Base-by-base conservation (phyloP, 2,329 filamentous ascomycete species). In the Macrophomina phaseolina region DNA sequence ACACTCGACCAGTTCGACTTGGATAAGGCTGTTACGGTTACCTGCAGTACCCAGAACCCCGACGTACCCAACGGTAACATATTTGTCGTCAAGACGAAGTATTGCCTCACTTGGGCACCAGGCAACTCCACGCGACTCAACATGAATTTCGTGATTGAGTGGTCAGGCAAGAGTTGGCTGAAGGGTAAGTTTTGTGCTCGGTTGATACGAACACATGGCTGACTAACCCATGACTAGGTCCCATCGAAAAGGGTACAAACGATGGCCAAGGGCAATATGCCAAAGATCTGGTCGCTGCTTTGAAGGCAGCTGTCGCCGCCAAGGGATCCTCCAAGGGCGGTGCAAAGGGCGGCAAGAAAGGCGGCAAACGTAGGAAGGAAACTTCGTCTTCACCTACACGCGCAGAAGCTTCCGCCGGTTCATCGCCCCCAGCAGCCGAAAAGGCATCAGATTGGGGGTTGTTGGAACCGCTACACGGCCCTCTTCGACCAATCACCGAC, bases 91-190 rank as follows among this genome's bases (percentile, higher is more conserved):
- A 98, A 97, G 80, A 99, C 95, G 3, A 92, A 91, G 72, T 99
- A 98, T 75, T 97, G 96, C 74, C 84, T 99, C 28, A 92, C 92
- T 62, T 99, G 95, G 95, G 93, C 90, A 4, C 89, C 95, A 61
- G 90, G 89, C 69, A 97, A 97, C 73, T 83, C 88, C 46, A 99
- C 96, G 1, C 87, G 93, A 34, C 81, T 99, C 36, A 88, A 95
- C 69, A 90, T 94, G 81, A 97, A 90, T 71, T 97, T 93, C 77
- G 90, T 89, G 2, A 91, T 97, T 51, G 96, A 99, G 75, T 99
- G 96, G 96, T 90, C 90, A 3, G 94, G 94, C 72, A 99, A 98
- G 84, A 97, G 94, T 82, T 99, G 95, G 95, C 82, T 99, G 53
- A 97, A 95, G 82, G 92, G 94, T 96, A 83, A 60, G 30, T 16